Base-by-base conservation (phyloP, 2,329 filamentous ascomycete species). In the Phialophora verrucosa region DNA sequence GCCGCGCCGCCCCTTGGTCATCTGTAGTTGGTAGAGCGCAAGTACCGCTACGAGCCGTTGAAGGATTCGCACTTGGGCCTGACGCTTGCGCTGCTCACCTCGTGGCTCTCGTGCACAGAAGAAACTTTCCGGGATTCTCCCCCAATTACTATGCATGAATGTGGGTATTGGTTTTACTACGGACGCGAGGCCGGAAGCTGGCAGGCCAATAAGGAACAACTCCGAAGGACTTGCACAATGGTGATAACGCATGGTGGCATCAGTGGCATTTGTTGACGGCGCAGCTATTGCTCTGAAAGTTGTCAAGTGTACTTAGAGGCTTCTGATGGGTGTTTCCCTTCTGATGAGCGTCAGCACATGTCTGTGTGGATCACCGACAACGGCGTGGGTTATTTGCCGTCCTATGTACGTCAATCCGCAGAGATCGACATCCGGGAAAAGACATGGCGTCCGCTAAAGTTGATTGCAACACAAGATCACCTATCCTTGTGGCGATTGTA, bases 341-440 rank as follows among this genome's bases (percentile, higher is more conserved):
- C 17, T 44, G 38, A n/a, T 6, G 38, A 51, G 20, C 25, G 20
- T 51, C 25, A 23, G 49, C 49, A 51, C 49, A 51, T 51, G 25
- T 14, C 27, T 5, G 7, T 44, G 17, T 51, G 49, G 49, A 51
- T 51, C 49, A 14, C 11, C 49, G 49, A 51, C 49, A 17, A 25
- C 49, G 3, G 27, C 25, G 3, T 23, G 20, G 49, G 49, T 29
- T 14, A n/a, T 49, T 20, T n/a, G 42, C 44, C 35, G 56, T 38
- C 11, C 31, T 38, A 38, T 62, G 35, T 47, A 62, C 60, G 60
- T 62, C 60, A 62, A 62, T 42, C 23, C 32, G 25, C 51, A 56
- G 51, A 35, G 60, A 62, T 62, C 60, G 60, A 62, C 60, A 56
- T 20, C 38, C 14, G 25, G 20, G 20, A 29, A 20, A 50, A 35